Conservation (phyloP, 768 basidiomycete species). For the Melanogaster broomeanus region DNA sequence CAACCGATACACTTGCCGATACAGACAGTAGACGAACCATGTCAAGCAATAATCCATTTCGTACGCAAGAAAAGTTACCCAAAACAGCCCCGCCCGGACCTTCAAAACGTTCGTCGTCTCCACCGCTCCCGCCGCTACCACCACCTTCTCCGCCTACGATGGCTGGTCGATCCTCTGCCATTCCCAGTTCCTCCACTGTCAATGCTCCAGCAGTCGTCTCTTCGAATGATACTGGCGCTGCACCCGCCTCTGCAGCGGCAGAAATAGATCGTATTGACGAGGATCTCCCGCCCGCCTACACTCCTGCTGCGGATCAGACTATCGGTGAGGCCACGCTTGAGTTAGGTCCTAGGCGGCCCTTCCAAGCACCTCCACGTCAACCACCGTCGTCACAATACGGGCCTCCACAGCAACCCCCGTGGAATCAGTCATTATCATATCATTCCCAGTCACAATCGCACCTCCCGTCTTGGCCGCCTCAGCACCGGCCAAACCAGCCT, state of each 20-base stretch:
- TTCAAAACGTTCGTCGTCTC: constrained; percentile 4
- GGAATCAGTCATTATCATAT: not conserved
- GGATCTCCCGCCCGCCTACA: constrained; percentile 74
- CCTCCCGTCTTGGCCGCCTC: constrained; percentile 14
- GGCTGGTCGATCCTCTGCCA: not conserved
- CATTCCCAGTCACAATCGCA: constrained; percentile 5
- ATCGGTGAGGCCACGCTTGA: constrained; percentile 66
- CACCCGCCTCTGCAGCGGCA: not conserved
- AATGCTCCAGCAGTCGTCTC: not conserved
- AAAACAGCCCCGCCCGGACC: too few relatives aligned
- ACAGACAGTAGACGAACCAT: constrained; percentile 2
- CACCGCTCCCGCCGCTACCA: constrained; percentile 9
- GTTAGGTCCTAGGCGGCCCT: constrained; percentile 62
- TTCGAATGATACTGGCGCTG: not conserved
- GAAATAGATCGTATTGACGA: constrained; percentile 37
- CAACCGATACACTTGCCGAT: too few relatives aligned
- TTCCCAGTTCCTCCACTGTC: not conserved
- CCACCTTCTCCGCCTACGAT: not conserved
- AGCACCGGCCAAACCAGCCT: constrained; percentile 10
- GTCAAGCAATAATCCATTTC: constrained; percentile 22
- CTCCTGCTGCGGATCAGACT: constrained; percentile 49
- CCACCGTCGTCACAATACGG: constrained; percentile 6
- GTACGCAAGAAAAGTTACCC: not conserved
- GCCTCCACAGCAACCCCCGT: not conserved
- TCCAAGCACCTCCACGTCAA: constrained; percentile 43